These are phyloP conservation scores for Nothopassalora personata DNA, from an alignment of 2,329 filamentous ascomycete genomes.

Conservation along the genomic window DNA sequence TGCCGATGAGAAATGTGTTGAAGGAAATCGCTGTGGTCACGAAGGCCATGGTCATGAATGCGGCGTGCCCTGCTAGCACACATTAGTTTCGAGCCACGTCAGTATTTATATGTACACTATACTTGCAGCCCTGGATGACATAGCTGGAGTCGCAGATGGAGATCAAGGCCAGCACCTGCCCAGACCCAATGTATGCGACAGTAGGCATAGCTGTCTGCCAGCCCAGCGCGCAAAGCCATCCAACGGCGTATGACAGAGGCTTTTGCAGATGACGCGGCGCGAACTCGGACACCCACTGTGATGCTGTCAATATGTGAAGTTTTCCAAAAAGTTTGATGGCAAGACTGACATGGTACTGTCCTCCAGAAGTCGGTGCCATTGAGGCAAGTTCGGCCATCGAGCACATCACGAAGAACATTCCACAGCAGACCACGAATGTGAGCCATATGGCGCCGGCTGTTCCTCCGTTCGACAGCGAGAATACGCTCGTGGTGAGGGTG, in stretches of 20 bases:
- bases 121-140: constrained; percentile 34
- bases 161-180: constrained; percentile 42
- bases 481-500: neutral
- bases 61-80: constrained; percentile 38
- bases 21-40: constrained; percentile 20
- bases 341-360: constrained; percentile 15
- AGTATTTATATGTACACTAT: neutral
- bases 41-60: constrained; percentile 35
- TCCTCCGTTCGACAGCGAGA: constrained; percentile 22
- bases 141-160: constrained; percentile 42
- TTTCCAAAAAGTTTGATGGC: too few species aligned
- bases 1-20: constrained; percentile 26
- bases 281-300: constrained; percentile 35
- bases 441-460: constrained; percentile 25
- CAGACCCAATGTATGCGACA: constrained; percentile 41
- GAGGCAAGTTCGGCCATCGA: constrained; percentile 24
- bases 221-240: constrained; percentile 38
- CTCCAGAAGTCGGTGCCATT: constrained; percentile 34
- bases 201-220: constrained; percentile 39
- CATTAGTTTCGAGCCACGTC: neutral
- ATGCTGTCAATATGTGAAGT: too few species aligned
- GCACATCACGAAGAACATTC: constrained; percentile 20
- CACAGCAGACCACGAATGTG: constrained; percentile 19
- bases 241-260: constrained; percentile 40
- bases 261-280: constrained; percentile 37